These are phyloP conservation scores for Mallotus nudiflorus DNA, from an alignment of 345 rosid species.

Conservation along the genomic window DNA sequence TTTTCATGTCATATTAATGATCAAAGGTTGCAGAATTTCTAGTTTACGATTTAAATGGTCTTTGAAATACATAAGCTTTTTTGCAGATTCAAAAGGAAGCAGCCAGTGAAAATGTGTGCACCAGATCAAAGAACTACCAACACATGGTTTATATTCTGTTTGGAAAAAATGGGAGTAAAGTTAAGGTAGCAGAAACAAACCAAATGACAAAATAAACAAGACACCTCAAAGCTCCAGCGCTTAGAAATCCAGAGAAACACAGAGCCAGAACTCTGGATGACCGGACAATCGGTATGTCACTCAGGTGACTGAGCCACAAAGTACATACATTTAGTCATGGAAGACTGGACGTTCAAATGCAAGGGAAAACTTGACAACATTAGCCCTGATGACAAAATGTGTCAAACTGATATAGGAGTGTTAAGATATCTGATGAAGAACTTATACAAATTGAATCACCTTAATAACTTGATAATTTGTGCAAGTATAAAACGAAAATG, in stretches of 20 bases:
- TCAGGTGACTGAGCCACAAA: background rate
- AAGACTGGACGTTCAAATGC: background rate
- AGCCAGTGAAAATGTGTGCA: background rate
- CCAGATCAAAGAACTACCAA: background rate
- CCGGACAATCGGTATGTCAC: background rate
- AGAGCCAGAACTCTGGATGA: background rate
- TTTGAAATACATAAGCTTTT: background rate
- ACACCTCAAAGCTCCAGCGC: background rate
- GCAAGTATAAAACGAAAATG: slow-evolving; percentile 1
- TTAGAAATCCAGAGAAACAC: background rate
- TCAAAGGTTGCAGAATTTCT: too few relatives aligned
- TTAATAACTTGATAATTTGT: background rate
- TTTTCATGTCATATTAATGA: too few relatives aligned
- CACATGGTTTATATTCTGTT: too few relatives aligned
- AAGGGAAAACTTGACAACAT: background rate
- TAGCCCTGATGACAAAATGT: background rate
- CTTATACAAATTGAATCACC: background rate
- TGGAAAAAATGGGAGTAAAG: too few relatives aligned
- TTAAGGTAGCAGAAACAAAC: background rate
- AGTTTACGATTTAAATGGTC: background rate
- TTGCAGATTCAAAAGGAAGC: background rate
- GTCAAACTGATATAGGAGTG: background rate
- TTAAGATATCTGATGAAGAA: background rate
- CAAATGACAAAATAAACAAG: background rate
- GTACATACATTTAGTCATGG: background rate